Conservation (phyloP, 495 filamentous ascomycete species). For the Aspergillus kassunensis region DNA sequence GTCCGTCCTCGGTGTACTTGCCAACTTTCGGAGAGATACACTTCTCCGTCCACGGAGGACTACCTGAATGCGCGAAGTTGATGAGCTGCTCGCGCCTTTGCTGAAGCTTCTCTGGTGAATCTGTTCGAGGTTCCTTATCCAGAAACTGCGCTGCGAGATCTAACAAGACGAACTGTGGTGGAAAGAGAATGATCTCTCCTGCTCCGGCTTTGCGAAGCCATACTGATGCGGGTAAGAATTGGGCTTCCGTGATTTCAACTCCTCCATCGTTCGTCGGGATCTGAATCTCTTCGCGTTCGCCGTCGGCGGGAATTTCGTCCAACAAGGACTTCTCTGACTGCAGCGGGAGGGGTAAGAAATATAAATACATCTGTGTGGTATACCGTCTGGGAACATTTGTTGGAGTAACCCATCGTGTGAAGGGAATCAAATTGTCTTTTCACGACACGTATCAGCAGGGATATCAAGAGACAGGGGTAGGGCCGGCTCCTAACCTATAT, state of each 20-base stretch:
- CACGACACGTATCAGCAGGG: constrained; percentile 7
- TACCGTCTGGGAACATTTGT: constrained; percentile 66
- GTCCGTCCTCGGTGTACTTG: constrained; percentile 52
- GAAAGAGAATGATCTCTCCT: constrained; percentile 78
- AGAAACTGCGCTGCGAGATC: constrained; percentile 61
- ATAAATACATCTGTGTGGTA: constrained; percentile 93
- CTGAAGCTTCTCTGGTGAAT: constrained; percentile 40
- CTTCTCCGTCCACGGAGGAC: constrained; percentile 69
- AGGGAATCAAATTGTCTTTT: constrained; percentile 66
- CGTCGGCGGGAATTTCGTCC: constrained; percentile 29
- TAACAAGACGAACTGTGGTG: constrained; percentile 83
- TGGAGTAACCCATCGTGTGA: constrained; percentile 91
- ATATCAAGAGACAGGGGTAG: background rate
- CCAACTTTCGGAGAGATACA: constrained; percentile 67
- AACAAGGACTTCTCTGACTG: constrained; percentile 34
- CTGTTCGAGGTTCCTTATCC: constrained; percentile 32
- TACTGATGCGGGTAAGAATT: constrained; percentile 62
- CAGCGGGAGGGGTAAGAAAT: constrained; percentile 72
- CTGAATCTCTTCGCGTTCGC: constrained; percentile 37
- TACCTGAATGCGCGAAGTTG: constrained; percentile 54
- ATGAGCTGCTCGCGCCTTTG: constrained; percentile 49
- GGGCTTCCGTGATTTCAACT: constrained; percentile 75
- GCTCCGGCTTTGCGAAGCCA: constrained; percentile 62
- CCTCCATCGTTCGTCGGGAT: constrained; percentile 78
- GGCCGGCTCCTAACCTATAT: constrained; percentile 51